Percentiles rank a stretch among this genome's conserved stretches.
phyloP scores from a whole-genome alignment of 2,329 filamentous ascomycete species.

The Dactylellina sp. region DNA sequence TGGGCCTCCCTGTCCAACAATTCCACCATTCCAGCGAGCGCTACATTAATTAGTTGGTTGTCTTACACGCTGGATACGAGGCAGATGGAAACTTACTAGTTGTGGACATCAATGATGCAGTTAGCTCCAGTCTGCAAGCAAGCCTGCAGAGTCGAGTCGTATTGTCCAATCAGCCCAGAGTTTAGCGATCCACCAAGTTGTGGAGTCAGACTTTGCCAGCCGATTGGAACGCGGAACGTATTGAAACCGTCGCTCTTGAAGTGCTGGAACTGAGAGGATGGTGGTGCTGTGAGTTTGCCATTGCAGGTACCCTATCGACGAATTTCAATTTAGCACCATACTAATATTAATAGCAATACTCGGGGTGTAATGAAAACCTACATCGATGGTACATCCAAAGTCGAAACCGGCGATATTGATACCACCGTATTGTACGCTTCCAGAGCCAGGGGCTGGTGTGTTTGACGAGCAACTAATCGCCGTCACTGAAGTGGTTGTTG shows the following conservation, averaged over 20 bases:
- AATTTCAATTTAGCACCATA: background rate
- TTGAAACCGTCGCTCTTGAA: constrained; percentile 39
- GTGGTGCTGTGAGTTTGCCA: constrained; percentile 28
- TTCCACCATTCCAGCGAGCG: constrained; percentile 72
- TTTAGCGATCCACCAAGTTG: constrained; percentile 68
- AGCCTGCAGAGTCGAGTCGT: constrained; percentile 70
- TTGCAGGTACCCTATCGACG: constrained; percentile 27
- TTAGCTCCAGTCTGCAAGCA: constrained; percentile 72
- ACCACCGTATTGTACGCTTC: constrained; percentile 58
- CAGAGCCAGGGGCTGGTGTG: constrained; percentile 18
- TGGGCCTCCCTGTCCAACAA: constrained; percentile 75
- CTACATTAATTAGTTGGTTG: constrained; percentile 10
- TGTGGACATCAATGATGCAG: constrained; percentile 70
- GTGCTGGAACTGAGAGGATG: constrained; percentile 39
- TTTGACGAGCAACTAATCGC: constrained; percentile 34
- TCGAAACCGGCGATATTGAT: constrained; percentile 68
- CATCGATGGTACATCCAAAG: constrained; percentile 66
- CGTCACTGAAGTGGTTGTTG: constrained; percentile 18
- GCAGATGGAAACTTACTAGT: constrained; percentile 27
- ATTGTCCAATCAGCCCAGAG: constrained; percentile 67
- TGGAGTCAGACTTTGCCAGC: constrained; percentile 34
- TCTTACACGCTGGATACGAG: background rate
- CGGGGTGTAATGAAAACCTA: too few relatives aligned
- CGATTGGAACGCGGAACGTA: constrained; percentile 39
- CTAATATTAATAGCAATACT: too few relatives aligned